These are phyloP conservation scores for Morella rubra DNA, from an alignment of 306 rosid species.

Conservation along the genomic window DNA sequence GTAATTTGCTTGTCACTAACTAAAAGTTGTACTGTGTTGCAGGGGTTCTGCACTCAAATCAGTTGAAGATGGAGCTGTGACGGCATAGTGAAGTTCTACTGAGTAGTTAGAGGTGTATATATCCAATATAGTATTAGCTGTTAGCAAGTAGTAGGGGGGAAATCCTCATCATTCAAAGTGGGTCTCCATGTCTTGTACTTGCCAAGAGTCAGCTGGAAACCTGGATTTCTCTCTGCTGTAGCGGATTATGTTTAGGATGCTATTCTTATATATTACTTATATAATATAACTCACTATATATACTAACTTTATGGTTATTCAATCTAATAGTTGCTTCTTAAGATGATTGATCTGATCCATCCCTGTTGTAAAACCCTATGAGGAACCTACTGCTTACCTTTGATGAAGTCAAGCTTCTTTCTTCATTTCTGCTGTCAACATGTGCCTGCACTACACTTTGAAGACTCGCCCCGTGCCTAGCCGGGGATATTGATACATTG, in stretches of 20 bases:
- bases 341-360: conserved; percentile 51
- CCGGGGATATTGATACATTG: neutral
- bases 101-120: conserved; percentile 66
- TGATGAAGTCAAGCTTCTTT: conserved; percentile 36
- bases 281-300: conserved; percentile 30
- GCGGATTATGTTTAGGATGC: conserved; percentile 46
- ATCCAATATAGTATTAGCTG: conserved; percentile 61
- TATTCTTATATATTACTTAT: conserved; percentile 43
- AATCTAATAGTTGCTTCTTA: conserved; percentile 45
- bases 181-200: conserved; percentile 53
- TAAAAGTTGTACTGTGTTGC: conserved; percentile 34
- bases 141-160: conserved; percentile 51
- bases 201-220: conserved; percentile 45
- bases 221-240: conserved; percentile 48
- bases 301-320: conserved; percentile 54
- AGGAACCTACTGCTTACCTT: conserved; percentile 29
- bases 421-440: conserved; percentile 29
- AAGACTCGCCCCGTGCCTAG: conserved; percentile 4
- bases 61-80: conserved; percentile 91
- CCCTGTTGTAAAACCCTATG: conserved; percentile 57
- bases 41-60: conserved; percentile 78
- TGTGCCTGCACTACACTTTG: conserved; percentile 14
- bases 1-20: conserved; percentile 20
- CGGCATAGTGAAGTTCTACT: conserved; percentile 37
- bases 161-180: conserved; percentile 40